Conservation (phyloP, 805 yeast genomes). For the Pichia cephalocereana region DNA sequence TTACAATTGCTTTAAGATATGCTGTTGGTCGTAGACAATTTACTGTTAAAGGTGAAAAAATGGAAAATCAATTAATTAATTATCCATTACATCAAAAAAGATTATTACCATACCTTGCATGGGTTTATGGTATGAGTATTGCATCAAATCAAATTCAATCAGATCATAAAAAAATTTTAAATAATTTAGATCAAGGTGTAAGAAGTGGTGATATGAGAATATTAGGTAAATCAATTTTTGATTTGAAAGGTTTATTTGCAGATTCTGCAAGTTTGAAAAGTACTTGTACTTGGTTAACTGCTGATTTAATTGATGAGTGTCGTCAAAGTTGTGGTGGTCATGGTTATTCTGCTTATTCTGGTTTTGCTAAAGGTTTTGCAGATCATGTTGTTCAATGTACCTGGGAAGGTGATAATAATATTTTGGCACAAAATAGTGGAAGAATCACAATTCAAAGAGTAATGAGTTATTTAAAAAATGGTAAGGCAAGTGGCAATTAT, state of each 20-base stretch:
- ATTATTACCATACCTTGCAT: constrained; percentile 74
- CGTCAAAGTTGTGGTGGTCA: constrained; percentile 96
- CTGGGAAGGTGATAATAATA: constrained; percentile 96
- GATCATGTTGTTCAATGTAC: constrained; percentile 99
- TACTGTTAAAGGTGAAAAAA: constrained; percentile 35
- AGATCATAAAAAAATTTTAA: constrained; percentile 41
- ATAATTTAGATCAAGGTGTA: constrained; percentile 45
- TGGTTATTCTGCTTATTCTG: constrained; percentile 90
- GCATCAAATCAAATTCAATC: constrained; percentile 55
- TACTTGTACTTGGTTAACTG: constrained; percentile 79
- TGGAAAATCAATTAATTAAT: constrained; percentile 68
- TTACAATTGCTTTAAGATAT: constrained; percentile 80
- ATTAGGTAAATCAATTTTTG: constrained; percentile 41
- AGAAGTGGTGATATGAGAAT: constrained; percentile 37
- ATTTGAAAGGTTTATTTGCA: constrained; percentile 69
- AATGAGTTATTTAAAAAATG: constrained; percentile 28
- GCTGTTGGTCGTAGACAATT: constrained; percentile 89
- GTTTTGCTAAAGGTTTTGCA: constrained; percentile 77
- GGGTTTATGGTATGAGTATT: constrained; percentile 66
- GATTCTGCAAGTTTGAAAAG: constrained; percentile 86
- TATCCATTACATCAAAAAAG: constrained; percentile 87
- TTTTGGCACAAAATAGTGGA: constrained; percentile 76
- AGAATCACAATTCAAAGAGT: constrained; percentile 57
- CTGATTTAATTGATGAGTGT: constrained; percentile 74
- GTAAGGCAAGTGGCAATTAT: constrained; percentile 31